phyloP scores from a whole-genome alignment of 192 early-diverging fungal genomes.

The Haplosporangium gracile region DNA sequence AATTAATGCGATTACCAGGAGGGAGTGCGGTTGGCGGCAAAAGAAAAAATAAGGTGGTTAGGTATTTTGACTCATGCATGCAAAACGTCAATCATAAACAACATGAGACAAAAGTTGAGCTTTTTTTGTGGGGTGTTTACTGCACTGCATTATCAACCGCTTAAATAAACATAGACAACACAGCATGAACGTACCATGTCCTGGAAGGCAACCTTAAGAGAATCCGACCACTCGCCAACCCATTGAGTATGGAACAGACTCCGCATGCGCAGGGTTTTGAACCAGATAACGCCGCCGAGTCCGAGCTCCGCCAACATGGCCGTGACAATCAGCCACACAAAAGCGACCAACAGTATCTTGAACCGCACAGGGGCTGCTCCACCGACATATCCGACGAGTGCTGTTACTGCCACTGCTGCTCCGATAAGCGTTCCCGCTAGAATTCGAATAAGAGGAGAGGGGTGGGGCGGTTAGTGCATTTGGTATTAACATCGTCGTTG shows the following conservation, averaged over 20 bases:
- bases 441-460: not conserved
- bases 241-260: slow-evolving; percentile 41
- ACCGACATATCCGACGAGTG: slow-evolving; percentile 31
- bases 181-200: slow-evolving; percentile 36
- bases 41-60: not conserved
- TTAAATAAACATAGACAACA: not conserved
- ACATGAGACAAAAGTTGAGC: not conserved
- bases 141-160: not conserved
- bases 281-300: slow-evolving; percentile 58
- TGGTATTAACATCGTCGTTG: not conserved
- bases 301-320: slow-evolving; percentile 41
- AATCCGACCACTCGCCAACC: slow-evolving; percentile 23
- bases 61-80: too few species aligned
- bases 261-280: slow-evolving; percentile 56
- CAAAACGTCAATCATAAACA: not conserved
- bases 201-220: slow-evolving; percentile 47
- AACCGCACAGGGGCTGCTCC: slow-evolving; percentile 37
- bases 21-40: not conserved
- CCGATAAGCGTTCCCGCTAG: slow-evolving; percentile 47
- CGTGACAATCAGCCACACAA: slow-evolving; percentile 39
- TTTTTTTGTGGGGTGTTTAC: not conserved
- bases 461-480: not conserved
- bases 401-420: slow-evolving; percentile 26
- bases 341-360: slow-evolving; percentile 31
- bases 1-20: not conserved